phyloP scores from a whole-genome alignment of 1,139 yeast species.

The Kodamaea alishanica region DNA sequence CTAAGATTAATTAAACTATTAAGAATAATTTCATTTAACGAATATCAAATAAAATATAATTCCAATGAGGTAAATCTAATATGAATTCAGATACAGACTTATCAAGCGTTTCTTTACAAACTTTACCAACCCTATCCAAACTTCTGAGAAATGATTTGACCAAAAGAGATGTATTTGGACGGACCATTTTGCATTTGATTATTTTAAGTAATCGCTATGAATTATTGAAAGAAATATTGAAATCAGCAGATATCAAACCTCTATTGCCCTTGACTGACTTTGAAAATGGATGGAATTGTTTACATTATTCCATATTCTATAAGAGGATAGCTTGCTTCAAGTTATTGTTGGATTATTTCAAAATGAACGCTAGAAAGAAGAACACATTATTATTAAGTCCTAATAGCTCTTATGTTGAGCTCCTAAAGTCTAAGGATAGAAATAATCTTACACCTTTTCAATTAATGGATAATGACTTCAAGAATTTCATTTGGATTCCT shows the following conservation, averaged over 20 bases:
- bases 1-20: too few relatives aligned
- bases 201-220: slow-evolving; percentile 51
- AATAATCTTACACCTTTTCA: slow-evolving; percentile 64
- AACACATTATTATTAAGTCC: slow-evolving; percentile 16
- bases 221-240: slow-evolving; percentile 44
- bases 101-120: not conserved
- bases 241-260: slow-evolving; percentile 37
- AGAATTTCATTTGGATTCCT: slow-evolving; percentile 42
- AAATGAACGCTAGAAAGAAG: slow-evolving; percentile 11
- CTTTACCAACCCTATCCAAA: slow-evolving; percentile 19
- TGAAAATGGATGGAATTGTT: slow-evolving; percentile 82
- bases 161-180: slow-evolving; percentile 68
- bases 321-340: slow-evolving; percentile 60
- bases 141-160: slow-evolving; percentile 41
- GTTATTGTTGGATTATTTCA: slow-evolving; percentile 39
- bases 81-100: slow-evolving; percentile 4
- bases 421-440: slow-evolving; percentile 61
- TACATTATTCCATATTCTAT: slow-evolving; percentile 63
- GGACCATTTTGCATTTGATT: slow-evolving; percentile 61
- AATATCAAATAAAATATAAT: not conserved
- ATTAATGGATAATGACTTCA: slow-evolving; percentile 44
- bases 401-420: slow-evolving; percentile 28
- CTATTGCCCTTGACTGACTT: slow-evolving; percentile 50
- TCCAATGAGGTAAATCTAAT: slow-evolving; percentile 9
- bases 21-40: too few relatives aligned